These are phyloP conservation scores for Lodderomyces jiufengensis DNA, from an alignment of 1,139 yeast species.

Conservation along the genomic window DNA sequence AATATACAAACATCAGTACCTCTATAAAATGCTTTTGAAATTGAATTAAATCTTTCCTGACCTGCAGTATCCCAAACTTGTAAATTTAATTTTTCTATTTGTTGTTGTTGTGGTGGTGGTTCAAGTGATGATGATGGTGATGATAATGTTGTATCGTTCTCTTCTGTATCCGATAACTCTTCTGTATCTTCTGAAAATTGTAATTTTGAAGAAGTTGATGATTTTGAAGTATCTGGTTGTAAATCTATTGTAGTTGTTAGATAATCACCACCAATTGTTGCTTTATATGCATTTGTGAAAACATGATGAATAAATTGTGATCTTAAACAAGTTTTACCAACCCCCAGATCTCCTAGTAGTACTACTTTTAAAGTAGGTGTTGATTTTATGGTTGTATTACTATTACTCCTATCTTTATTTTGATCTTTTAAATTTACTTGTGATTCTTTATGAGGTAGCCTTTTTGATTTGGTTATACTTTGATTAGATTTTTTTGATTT, in stretches of 20 bases:
- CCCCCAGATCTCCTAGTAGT: conserved; percentile 58
- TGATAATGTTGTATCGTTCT: not conserved
- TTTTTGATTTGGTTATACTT: too few species aligned
- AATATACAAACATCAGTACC: conserved; percentile 59
- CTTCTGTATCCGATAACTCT: not conserved
- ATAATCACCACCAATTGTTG: conserved; percentile 63
- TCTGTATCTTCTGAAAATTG: not conserved
- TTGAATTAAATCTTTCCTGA: conserved; percentile 60
- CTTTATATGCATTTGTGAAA: conserved; percentile 56
- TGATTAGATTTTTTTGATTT: too few species aligned
- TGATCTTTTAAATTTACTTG: too few species aligned
- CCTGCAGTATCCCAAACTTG: conserved; percentile 72
- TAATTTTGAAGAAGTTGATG: not conserved
- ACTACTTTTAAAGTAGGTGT: conserved; percentile 45
- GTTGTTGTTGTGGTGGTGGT: conserved; percentile 1
- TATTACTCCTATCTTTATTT: too few species aligned
- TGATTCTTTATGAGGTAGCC: too few species aligned
- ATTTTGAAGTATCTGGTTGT: conserved; percentile 4
- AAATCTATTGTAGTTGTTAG: conserved; percentile 43
- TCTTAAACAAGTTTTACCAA: conserved; percentile 59
- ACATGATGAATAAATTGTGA: conserved; percentile 57
- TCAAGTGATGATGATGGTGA: not conserved
- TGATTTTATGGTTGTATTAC: too few species aligned
- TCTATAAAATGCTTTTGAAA: conserved; percentile 56
- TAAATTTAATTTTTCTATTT: conserved; percentile 29